Evolutionary conservation across 2,329 filamentous ascomycete genomes (phyloP).

Genomic region (Scorias spongiosa): DNA sequence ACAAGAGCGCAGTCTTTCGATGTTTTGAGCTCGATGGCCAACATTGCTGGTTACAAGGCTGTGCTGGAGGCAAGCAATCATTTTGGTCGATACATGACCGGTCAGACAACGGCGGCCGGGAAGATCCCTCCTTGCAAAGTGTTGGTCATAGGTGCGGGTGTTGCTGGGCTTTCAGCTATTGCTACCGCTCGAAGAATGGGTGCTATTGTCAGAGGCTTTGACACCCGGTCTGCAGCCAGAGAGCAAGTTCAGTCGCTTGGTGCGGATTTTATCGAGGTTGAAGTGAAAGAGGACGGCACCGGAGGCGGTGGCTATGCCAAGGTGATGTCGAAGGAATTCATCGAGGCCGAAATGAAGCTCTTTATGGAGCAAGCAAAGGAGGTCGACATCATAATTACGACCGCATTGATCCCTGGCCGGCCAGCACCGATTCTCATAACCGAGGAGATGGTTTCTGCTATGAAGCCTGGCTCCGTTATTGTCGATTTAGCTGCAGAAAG

Average conservation of each 20-base stretch:
- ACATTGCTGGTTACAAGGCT: slow-evolving; percentile 86
- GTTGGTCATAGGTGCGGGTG: slow-evolving; percentile 76
- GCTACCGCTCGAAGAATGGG: slow-evolving; percentile 74
- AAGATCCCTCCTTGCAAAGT: slow-evolving; percentile 86
- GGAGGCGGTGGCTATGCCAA: slow-evolving; percentile 81
- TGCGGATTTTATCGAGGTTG: slow-evolving; percentile 79
- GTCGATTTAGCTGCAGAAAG: slow-evolving; percentile 80
- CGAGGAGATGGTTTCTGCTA: slow-evolving; percentile 62
- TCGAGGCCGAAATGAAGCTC: slow-evolving; percentile 82
- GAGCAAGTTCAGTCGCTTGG: slow-evolving; percentile 85
- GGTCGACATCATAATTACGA: slow-evolving; percentile 85
- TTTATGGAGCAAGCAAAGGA: slow-evolving; percentile 78
- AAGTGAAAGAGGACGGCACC: slow-evolving; percentile 68
- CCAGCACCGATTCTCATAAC: slow-evolving; percentile 75
- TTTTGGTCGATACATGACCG: slow-evolving; percentile 77
- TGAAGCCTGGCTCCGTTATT: slow-evolving; percentile 81
- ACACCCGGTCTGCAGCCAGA: slow-evolving; percentile 73
- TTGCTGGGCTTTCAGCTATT: slow-evolving; percentile 78
- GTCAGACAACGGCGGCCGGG: slow-evolving; percentile 79
- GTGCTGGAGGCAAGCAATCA: slow-evolving; percentile 79
- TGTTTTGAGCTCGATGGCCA: slow-evolving; percentile 79
- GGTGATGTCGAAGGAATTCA: slow-evolving; percentile 88
- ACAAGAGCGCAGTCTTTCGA: slow-evolving; percentile 81
- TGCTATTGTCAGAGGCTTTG: slow-evolving; percentile 78
- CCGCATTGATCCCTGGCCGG: slow-evolving; percentile 74